Conservation (phyloP, 2,329 filamentous ascomycete species). For the Triangularia setosa region DNA sequence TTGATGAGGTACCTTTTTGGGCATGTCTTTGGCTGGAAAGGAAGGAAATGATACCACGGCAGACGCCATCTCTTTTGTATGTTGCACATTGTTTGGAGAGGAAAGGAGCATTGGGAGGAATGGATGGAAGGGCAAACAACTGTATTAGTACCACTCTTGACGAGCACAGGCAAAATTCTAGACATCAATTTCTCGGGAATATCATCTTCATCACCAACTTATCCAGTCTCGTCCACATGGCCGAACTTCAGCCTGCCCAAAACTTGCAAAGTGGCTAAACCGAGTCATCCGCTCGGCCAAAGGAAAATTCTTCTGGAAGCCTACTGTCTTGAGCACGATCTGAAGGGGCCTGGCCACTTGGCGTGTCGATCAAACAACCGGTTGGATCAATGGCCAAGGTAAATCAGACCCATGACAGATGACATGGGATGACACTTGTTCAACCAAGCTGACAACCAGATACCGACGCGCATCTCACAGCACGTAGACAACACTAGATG, state of each 20-base stretch:
- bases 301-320: conserved; percentile 5
- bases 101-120: background rate
- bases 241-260: background rate
- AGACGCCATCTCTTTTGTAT: background rate
- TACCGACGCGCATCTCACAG: background rate
- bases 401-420: background rate
- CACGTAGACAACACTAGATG: background rate
- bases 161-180: background rate
- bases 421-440: conserved; percentile 1
- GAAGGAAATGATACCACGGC: conserved; percentile 2
- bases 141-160: background rate
- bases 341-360: background rate
- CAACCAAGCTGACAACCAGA: background rate
- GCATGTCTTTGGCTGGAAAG: background rate
- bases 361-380: conserved; percentile 15
- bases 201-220: background rate
- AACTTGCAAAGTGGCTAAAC: background rate
- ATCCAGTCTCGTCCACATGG: background rate
- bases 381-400: background rate
- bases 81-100: background rate
- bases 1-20: background rate
- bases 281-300: background rate
- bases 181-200: background rate
- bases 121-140: background rate
- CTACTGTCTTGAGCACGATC: background rate